These are phyloP conservation scores for Periconia digitata DNA, from an alignment of 2,329 filamentous ascomycete genomes.

Conservation along the genomic window DNA sequence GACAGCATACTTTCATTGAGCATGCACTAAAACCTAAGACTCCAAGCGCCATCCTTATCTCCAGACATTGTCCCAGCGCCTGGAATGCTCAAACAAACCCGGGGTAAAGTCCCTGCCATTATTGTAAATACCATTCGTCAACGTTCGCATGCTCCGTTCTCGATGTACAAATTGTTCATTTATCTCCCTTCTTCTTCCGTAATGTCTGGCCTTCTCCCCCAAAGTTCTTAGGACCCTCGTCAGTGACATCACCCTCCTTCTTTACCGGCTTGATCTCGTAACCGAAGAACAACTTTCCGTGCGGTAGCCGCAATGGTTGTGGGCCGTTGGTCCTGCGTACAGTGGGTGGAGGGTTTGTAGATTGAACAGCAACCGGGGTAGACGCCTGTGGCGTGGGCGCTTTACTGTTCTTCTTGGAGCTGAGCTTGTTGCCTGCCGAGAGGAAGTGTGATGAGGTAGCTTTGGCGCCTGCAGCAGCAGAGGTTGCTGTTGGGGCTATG, in stretches of 20 bases:
- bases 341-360: constrained; percentile 44
- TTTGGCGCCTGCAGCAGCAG: constrained; percentile 63
- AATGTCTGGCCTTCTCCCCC: constrained; percentile 83
- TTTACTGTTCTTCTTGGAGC: constrained; percentile 79
- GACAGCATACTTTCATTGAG: not conserved
- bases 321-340: constrained; percentile 70
- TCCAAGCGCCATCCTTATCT: constrained; percentile 17
- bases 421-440: constrained; percentile 78
- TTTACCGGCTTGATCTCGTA: constrained; percentile 90
- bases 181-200: constrained; percentile 68
- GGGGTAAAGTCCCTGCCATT: constrained; percentile 5
- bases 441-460: constrained; percentile 76
- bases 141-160: no score
- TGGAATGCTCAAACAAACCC: constrained; percentile 18
- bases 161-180: constrained; percentile 27
- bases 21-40: constrained; percentile 13
- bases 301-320: constrained; percentile 78
- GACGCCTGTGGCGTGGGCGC: constrained; percentile 61
- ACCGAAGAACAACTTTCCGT: constrained; percentile 94
- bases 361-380: constrained; percentile 64
- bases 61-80: constrained; percentile 21
- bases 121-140: not conserved
- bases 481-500: constrained; percentile 76
- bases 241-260: constrained; percentile 67
- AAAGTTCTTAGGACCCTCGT: constrained; percentile 67